Evolutionary conservation across 352 stramenopile species (phyloP).

Genomic region (Blastocystis sp.): DNA sequence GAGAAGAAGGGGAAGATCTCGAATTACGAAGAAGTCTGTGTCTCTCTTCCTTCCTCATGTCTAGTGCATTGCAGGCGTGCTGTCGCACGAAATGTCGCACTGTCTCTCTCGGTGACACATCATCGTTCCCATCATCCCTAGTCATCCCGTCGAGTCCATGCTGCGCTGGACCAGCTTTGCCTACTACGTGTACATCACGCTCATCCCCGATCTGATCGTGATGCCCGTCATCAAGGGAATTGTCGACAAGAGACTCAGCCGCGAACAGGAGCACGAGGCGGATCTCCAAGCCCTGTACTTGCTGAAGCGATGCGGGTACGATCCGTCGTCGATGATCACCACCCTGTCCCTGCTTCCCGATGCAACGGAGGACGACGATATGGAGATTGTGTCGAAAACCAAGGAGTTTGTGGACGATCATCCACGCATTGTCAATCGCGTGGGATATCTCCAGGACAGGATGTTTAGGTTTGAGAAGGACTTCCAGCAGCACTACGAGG

Average conservation of each 20-base stretch:
- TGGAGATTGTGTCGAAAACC: constrained; percentile 67
- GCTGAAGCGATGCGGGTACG: constrained; percentile 43
- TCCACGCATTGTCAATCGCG: constrained; percentile 30
- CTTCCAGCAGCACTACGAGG: constrained; percentile 42
- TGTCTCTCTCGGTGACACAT: constrained; percentile 27
- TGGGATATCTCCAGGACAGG: constrained; percentile 25
- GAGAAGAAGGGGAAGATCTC: constrained; percentile 36
- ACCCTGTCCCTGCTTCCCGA: constrained; percentile 54
- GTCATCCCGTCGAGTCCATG: constrained; percentile 59
- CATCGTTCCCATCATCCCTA: neutral
- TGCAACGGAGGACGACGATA: neutral
- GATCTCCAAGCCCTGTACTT: constrained; percentile 62
- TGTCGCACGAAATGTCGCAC: constrained; percentile 53
- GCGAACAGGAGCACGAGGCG: constrained; percentile 51
- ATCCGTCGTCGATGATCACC: constrained; percentile 31
- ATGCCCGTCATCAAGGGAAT: constrained; percentile 61
- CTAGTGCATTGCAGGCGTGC: constrained; percentile 50
- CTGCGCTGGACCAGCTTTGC: constrained; percentile 56
- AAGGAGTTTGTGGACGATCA: constrained; percentile 68
- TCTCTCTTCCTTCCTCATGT: neutral
- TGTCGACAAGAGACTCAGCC: constrained; percentile 37
- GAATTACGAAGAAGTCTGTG: constrained; percentile 37
- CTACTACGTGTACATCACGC: constrained; percentile 66
- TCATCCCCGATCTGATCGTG: constrained; percentile 43
- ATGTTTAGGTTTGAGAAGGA: constrained; percentile 66